Base-by-base conservation (phyloP, 495 filamentous ascomycete species). In the Podospora anserina region DNA sequence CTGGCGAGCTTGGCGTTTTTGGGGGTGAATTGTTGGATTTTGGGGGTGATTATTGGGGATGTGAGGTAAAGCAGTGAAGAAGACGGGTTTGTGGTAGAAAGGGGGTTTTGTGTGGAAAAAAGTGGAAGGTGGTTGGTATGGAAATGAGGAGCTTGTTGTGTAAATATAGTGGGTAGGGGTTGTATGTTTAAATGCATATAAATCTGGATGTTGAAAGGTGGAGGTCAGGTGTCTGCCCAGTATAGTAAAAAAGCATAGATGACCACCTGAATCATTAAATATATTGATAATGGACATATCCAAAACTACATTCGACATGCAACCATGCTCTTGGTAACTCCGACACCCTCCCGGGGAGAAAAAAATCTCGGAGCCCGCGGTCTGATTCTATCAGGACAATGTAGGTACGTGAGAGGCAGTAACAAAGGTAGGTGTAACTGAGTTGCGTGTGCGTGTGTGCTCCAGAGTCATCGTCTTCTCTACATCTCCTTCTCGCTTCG, bases 11-110 rank as follows among this genome's bases (percentile, higher is more conserved):
- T 97, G 26, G 80, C 81, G 2, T 98, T 99, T 77, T 98, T 97
- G 69, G 77, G 83, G 2, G 87, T 94, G 1, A 98, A 98, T 79
- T 85, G 87, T 68, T 95, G 92, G 90, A 91, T 97, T 57, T 73
- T 99, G 63, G 90, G 91, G 0, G 82, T 95, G 59, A 88, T 97
- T 44, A 82, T 97, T 19, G 70, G 64, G 4, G 94, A 99, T 82
- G 79, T 90, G 30, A 23, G 71, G 66, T 30, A 26, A 26, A 32
- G 9, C 28, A 56, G 34, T 13, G n/a, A 16, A 49, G 15, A 49
- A 49, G 39, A 13, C 13, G 18, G 7, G 44, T 13, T 56, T 23
- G 23, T 23, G 1, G 19, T 9, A 20, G 13, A n/a, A 28, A 4
- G 4, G 18, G 26, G 32, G 23, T 19, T 53, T 28, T 18, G 44